Percentiles rank a stretch among this genome's conserved stretches.
phyloP scores from a whole-genome alignment of 176 grass and related monocot species.

The Olyra latifolia region DNA sequence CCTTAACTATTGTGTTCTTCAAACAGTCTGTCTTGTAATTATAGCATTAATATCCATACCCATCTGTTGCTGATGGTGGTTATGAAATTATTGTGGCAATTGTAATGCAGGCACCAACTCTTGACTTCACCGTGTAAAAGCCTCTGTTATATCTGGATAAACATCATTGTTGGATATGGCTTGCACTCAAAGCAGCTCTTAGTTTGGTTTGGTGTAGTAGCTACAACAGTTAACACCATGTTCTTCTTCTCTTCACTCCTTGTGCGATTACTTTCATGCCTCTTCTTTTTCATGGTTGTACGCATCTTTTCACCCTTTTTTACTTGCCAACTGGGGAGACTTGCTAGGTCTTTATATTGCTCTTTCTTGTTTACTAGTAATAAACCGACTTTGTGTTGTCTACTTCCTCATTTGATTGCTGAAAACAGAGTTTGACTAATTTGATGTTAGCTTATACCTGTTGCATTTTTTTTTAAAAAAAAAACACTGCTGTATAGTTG shows the following conservation, averaged over 20 bases:
- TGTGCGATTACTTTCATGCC: not conserved
- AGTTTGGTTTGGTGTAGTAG: slow-evolving; percentile 41
- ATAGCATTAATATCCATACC: slow-evolving; percentile 17
- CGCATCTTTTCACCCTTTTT: not conserved
- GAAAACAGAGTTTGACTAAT: not conserved
- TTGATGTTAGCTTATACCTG: not conserved
- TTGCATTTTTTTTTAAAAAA: not conserved
- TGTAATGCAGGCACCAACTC: not conserved
- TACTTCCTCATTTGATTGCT: not conserved
- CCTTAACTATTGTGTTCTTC: not conserved
- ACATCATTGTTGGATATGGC: not conserved
- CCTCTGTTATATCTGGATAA: not conserved
- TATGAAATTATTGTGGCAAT: slow-evolving; percentile 31
- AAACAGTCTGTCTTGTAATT: slow-evolving; percentile 22
- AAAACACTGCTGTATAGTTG: not conserved
- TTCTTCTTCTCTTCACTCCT: not conserved
- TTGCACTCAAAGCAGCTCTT: slow-evolving; percentile 39
- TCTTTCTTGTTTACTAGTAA: not conserved
- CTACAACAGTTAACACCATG: slow-evolving; percentile 17
- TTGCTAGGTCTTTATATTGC: not conserved
- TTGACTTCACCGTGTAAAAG: not conserved
- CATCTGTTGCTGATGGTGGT: slow-evolving; percentile 15
- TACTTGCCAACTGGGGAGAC: not conserved
- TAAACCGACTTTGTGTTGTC: not conserved
- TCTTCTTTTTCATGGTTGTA: not conserved